Percentiles rank a stretch among this genome's conserved stretches.
Conservation (phyloP, 148 eudicot genomes). For the Simmondsia chinensis region DNA sequence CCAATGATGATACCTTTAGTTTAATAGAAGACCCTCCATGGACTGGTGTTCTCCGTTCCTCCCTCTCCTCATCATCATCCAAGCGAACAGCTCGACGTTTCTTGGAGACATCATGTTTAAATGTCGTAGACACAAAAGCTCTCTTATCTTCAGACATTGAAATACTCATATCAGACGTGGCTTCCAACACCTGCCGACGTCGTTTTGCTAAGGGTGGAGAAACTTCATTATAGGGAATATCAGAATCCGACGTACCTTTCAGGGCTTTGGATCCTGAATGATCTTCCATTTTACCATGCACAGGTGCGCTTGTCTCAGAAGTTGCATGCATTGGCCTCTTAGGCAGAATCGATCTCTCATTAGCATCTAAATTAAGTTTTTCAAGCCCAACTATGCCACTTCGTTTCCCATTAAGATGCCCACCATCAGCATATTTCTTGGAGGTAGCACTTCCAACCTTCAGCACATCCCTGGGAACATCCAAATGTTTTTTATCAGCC, state of each 20-base stretch:
- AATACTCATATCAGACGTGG: slow-evolving; percentile 16
- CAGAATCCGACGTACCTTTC: slow-evolving; percentile 10
- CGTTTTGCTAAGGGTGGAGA: slow-evolving; percentile 40
- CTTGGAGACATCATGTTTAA: slow-evolving; percentile 21
- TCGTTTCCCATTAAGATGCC: slow-evolving; percentile 19
- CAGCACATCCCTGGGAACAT: slow-evolving; percentile 13
- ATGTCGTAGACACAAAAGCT: slow-evolving; percentile 10
- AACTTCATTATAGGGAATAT: slow-evolving; percentile 34
- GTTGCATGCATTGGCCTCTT: slow-evolving; percentile 41
- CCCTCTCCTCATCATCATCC: slow-evolving; percentile 57
- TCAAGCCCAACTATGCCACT: slow-evolving; percentile 19
- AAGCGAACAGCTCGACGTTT: slow-evolving; percentile 80
- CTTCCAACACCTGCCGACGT: slow-evolving; percentile 31
- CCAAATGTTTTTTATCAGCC: slow-evolving; percentile 28
- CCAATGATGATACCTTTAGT: slow-evolving; percentile 19
- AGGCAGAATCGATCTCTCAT: slow-evolving; percentile 19
- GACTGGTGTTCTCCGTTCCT: slow-evolving; percentile 81
- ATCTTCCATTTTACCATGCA: slow-evolving; percentile 18
- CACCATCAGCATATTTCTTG: slow-evolving; percentile 22
- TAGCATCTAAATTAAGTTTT: slow-evolving; percentile 13
- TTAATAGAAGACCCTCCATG: slow-evolving; percentile 48
- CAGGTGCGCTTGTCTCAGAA: slow-evolving; percentile 6
- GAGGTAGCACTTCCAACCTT: slow-evolving; percentile 16
- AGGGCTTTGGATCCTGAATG: slow-evolving; percentile 12
- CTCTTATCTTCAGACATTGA: slow-evolving; percentile 22